phyloP scores from a whole-genome alignment of 2,329 filamentous ascomycete species.

The Calonectria hongkongensis region DNA sequence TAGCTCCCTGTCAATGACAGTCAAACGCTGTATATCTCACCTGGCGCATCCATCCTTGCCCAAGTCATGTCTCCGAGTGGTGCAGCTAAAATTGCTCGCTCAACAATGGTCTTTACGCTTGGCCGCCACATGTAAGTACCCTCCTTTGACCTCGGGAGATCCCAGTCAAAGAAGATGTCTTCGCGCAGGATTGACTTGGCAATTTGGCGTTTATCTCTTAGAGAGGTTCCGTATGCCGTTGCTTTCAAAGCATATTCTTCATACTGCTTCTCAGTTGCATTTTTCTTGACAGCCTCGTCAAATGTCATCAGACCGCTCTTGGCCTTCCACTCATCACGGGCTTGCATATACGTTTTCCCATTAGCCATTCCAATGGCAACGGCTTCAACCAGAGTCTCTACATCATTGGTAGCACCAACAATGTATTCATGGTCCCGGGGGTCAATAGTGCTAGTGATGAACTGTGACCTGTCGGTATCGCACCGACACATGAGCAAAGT shows the following conservation, averaged over 20 bases:
- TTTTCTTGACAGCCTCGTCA: conserved; percentile 58
- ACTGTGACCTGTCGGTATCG: conserved; percentile 61
- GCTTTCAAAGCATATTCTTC: conserved; percentile 47
- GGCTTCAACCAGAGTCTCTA: conserved; percentile 39
- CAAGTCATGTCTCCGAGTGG: conserved; percentile 62
- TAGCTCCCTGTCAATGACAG: neutral
- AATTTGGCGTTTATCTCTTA: conserved; percentile 38
- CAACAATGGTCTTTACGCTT: conserved; percentile 56
- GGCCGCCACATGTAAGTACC: conserved; percentile 61
- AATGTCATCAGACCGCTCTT: conserved; percentile 57
- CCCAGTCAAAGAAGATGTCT: conserved; percentile 59
- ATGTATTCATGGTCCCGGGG: conserved; percentile 62
- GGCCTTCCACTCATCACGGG: conserved; percentile 57
- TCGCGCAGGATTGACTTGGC: conserved; percentile 50
- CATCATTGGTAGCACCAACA: conserved; percentile 59
- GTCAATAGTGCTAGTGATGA: conserved; percentile 61
- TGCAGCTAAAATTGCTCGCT: conserved; percentile 59
- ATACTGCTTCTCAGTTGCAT: conserved; percentile 53
- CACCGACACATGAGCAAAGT: conserved; percentile 62
- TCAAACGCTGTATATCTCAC: neutral
- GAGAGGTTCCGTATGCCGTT: conserved; percentile 27
- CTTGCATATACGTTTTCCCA: conserved; percentile 54
- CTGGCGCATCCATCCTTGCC: conserved; percentile 59
- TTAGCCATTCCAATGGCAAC: conserved; percentile 39
- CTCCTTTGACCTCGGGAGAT: conserved; percentile 57